Evolutionary conservation across 2,329 filamentous ascomycete genomes (phyloP), one percentile per base, ranked within the genome.

Genomic region (Sporothrix brasiliensis): DNA sequence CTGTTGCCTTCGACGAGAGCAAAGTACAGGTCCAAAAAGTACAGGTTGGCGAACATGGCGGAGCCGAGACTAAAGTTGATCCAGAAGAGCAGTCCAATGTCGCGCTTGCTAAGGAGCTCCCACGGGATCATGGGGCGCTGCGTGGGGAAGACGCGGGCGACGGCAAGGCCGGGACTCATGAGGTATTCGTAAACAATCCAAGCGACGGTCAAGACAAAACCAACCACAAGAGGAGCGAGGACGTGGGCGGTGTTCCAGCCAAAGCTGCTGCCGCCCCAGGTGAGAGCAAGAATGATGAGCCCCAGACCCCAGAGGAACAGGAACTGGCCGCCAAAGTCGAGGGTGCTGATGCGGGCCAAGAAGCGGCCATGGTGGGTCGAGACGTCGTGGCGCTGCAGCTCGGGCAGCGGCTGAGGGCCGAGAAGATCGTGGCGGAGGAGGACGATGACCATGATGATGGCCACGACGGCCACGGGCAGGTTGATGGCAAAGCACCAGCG

Each of bases 21-120:
- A 77, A 91, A 91, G 77, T 91, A 92, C n/a, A 91, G 83, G 21
- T 86, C 87, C 74, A 89, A 86, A 74, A 91, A 92, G 77, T 91
- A 92, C 74, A 91, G 86, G 73, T 81, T 86, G 85, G 79, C 79
- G 30, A 49, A 86, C 81, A 83, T 84, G 68, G 80, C 82, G 74
- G 87, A 84, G 11, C 89, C 89, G 0, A 85, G 84, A 6, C 84
- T 81, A 74, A 89, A 87, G 73, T 89, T 88, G 74, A 89, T 83
- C 71, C 85, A 84, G 72, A 87, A 85, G 21, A 91, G 77, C 21
- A 91, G 79, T 0, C 83, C 80, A 1, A 88, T 85, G 73, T 92
- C 88, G 50, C 84, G 82, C 69, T 86, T 82, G 7, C 79, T 78
- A 61, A 91, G 81, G 24, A 91, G 78, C 11, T 82, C 78, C 77